A percentile compares a stretch with the other conserved stretches of the same genome.
Evolutionary conservation across 2,329 filamentous ascomycete species (phyloP).

Genomic region (Sporothrix humicola): DNA sequence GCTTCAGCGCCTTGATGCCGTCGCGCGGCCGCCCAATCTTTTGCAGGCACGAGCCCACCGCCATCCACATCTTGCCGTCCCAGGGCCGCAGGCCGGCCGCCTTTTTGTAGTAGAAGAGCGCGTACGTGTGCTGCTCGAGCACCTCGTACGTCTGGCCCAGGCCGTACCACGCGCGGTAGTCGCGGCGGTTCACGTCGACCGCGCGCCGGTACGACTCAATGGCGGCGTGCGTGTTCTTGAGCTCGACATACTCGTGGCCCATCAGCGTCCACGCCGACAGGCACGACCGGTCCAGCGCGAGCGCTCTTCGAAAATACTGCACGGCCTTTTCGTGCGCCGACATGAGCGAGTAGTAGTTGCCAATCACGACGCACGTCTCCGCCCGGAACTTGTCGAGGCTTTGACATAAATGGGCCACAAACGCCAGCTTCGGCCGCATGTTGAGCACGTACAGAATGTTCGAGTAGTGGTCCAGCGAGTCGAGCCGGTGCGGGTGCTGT

Average conservation of each 20-base stretch:
- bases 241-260: constrained; percentile 98
- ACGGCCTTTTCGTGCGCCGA: constrained; percentile 98
- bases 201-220: constrained; percentile 96
- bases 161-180: constrained; percentile 98
- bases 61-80: constrained; percentile 99
- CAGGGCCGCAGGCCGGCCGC: constrained; percentile 91
- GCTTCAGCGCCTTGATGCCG: constrained; percentile 93
- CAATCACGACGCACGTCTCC: constrained; percentile 94
- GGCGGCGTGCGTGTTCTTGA: constrained; percentile 97
- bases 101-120: constrained; percentile 96
- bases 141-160: constrained; percentile 97
- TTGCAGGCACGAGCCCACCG: constrained; percentile 87
- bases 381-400: constrained; percentile 94
- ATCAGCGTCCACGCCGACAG: constrained; percentile 97
- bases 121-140: constrained; percentile 96
- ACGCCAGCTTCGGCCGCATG: constrained; percentile 84
- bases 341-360: constrained; percentile 94
- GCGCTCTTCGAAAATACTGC: constrained; percentile 92
- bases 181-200: constrained; percentile 92
- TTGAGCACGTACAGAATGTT: constrained; percentile 97
- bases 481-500: constrained; percentile 73
- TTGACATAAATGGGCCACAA: constrained; percentile 88
- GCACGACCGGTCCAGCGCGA: constrained; percentile 88
- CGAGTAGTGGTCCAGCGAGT: constrained; percentile 93
- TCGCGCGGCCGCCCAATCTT: constrained; percentile 87